phyloP scores from a whole-genome alignment of 1,139 yeast species.

The Saccharomyces hybrid region DNA sequence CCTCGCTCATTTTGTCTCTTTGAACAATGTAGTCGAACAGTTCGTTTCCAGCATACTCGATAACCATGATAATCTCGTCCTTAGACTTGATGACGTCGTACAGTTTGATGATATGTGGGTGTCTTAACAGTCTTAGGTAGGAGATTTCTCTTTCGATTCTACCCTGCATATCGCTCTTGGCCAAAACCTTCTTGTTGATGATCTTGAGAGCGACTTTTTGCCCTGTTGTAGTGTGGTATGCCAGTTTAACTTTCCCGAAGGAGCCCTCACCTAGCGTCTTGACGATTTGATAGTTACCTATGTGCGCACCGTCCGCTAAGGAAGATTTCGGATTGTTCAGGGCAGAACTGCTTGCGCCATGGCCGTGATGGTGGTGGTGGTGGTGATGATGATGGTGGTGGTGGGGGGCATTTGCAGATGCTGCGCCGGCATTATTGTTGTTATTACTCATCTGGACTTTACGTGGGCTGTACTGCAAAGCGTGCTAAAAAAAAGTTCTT shows the following conservation, averaged over 20 bases:
- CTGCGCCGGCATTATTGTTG: neutral
- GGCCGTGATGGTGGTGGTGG: slow-evolving; percentile 20
- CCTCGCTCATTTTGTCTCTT: slow-evolving; percentile 75
- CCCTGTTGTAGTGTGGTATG: slow-evolving; percentile 85
- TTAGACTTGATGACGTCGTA: slow-evolving; percentile 93
- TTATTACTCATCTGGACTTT: neutral
- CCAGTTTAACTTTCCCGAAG: slow-evolving; percentile 90
- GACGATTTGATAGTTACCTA: slow-evolving; percentile 90
- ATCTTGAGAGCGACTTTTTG: slow-evolving; percentile 89
- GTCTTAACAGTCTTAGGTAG: slow-evolving; percentile 76
- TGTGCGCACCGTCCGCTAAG: slow-evolving; percentile 40
- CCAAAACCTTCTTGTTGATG: slow-evolving; percentile 85
- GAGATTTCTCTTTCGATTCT: slow-evolving; percentile 89
- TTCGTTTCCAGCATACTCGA: slow-evolving; percentile 93
- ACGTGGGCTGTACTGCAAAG: neutral
- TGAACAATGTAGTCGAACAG: slow-evolving; percentile 92
- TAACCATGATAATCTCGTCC: slow-evolving; percentile 95
- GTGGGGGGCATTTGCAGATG: neutral
- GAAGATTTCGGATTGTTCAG: slow-evolving; percentile 10
- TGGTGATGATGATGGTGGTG: slow-evolving; percentile 19
- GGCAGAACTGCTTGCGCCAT: slow-evolving; percentile 6
- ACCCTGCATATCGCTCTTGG: slow-evolving; percentile 95
- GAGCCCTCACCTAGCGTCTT: slow-evolving; percentile 95
- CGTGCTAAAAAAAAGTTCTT: neutral
- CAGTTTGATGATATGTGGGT: slow-evolving; percentile 91